Evolutionary conservation across 2,329 filamentous ascomycete species (phyloP), one percentile per base, ranked within the genome.

Genomic region (Colletotrichum filicis): DNA sequence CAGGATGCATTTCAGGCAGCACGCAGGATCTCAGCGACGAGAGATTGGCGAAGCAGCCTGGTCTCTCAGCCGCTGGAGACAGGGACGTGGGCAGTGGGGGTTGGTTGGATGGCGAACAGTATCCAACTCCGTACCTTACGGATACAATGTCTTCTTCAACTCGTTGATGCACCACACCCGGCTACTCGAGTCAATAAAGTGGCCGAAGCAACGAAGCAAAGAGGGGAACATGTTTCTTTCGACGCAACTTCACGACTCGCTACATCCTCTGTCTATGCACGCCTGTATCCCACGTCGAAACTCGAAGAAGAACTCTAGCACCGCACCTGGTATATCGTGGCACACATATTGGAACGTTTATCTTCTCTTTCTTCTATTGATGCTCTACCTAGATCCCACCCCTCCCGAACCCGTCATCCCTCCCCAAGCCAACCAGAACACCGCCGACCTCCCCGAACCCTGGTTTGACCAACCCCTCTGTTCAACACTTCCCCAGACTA

Each of bases 11-110:
- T 55, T 16, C n/a, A 32, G 24, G 52, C 57, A 58, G 32, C 26
- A 46, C 55, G 24, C 46, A 63, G 69, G 37, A 72, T 74, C 71
- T 74, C 68, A 53, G 28, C 52, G 59, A 24, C n/a, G 5, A 74
- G 71, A 72, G 71, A 74, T 74, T 74, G 68, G 58, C 68, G 71
- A 74, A 56, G 28, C 59, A 42, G 63, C 62, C 61, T 58, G 30
- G 53, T n/a, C 52, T 53, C 52, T 66, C 66, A 62, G 62, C 56
- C 30, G 42, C 62, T 26, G 42, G 52, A 52, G 42, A 30, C n/a
- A 59, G 28, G 49, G 35, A 56, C 19, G 46, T 66, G 53, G 35
- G 26, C 16, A 46, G 32, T 53, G 30, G 52, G 24, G 53, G 65
- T 28, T 58, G 37, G 19, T 22, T 49, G 42, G 42, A 49, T 24